Evolutionary conservation across 2,329 filamentous ascomycete species (phyloP), one percentile per base, ranked within the genome.

Genomic region (Pseudogymnoascus sp.): DNA sequence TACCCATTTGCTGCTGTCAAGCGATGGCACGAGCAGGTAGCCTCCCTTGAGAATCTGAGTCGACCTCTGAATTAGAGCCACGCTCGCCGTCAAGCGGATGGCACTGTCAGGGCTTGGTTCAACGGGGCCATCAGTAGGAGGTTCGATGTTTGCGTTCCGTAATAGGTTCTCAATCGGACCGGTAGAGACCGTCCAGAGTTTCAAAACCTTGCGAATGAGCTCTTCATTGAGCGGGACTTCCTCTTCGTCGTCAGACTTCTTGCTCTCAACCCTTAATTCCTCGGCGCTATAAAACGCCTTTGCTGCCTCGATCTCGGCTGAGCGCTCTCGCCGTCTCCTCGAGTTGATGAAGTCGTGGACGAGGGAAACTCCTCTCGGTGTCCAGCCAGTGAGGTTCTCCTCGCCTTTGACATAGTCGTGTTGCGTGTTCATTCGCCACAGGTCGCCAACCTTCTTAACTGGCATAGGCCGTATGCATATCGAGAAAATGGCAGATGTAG

Each of bases 381-480:
- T 86, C 95, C 95, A 99, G 63, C 87, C 86, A 2, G 82, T 86
- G 40, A 99, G 80, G 59, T 88, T 83, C 75, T 99, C 95, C 76
- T 99, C 93, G 62, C 95, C 95, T 75, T 96, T 97, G 70, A 99
- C 90, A 72, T 97, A 98, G 74, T 96, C 91, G 70, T 96, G 89
- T 65, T 91, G 88, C 14, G 93, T 98, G 74, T 92, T 96, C 86
- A 98, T 91, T 62, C 95, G 86, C 95, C 95, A 99, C 11, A 99
- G 81, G 73, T 99, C 95, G 2, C 91, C 91, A 0, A 92, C 91
- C 56, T 91, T 85, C 76, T 97, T 97, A 60, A 96, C 92, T 2
- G 92, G 92, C 6, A 91, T 88, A 0, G 95, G 95, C 31, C 91
- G 88, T 75, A 98, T 88, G 5, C 87, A 87, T 60, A 98, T 79